These are phyloP conservation scores for Candida anglica DNA, from an alignment of 805 yeast species.

Conservation along the genomic window DNA sequence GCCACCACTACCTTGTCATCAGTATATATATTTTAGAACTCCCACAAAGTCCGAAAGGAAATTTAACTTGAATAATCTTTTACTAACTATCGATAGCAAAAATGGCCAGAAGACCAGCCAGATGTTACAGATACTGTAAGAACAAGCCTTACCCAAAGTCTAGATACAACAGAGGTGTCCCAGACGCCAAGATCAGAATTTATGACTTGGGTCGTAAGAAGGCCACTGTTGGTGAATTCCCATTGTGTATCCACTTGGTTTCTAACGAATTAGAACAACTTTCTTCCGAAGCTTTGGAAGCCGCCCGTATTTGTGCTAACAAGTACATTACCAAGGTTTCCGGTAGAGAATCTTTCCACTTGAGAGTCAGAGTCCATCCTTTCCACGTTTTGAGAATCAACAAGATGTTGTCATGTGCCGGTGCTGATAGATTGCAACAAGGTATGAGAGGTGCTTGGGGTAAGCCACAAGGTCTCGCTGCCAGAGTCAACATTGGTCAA, in stretches of 20 bases:
- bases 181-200: constrained; percentile 99
- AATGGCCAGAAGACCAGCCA: constrained; percentile 99
- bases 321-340: constrained; percentile 96
- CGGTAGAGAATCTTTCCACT: constrained; percentile 99
- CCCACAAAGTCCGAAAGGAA: too few relatives aligned
- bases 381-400: constrained; percentile 99
- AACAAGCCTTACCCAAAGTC: constrained; percentile 99
- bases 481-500: constrained; percentile 98
- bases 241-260: constrained; percentile 98
- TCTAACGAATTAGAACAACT: constrained; percentile 99
- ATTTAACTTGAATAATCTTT: too few relatives aligned
- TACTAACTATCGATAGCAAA: too few relatives aligned
- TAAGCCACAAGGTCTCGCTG: constrained; percentile 99
- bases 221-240: constrained; percentile 99
- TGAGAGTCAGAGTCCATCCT: constrained; percentile 99
- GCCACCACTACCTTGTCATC: too few relatives aligned
- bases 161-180: constrained; percentile 99
- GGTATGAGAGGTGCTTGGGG: constrained; percentile 99
- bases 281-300: constrained; percentile 99
- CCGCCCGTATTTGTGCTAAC: constrained; percentile 99
- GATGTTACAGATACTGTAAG: constrained; percentile 99
- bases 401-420: constrained; percentile 99
- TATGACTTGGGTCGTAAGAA: constrained; percentile 99
- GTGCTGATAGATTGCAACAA: constrained; percentile 99
- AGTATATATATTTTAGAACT: too few relatives aligned